Conservation (phyloP, 2,329 filamentous ascomycete species). For the Neophaeococcomyces mojaviensis region DNA sequence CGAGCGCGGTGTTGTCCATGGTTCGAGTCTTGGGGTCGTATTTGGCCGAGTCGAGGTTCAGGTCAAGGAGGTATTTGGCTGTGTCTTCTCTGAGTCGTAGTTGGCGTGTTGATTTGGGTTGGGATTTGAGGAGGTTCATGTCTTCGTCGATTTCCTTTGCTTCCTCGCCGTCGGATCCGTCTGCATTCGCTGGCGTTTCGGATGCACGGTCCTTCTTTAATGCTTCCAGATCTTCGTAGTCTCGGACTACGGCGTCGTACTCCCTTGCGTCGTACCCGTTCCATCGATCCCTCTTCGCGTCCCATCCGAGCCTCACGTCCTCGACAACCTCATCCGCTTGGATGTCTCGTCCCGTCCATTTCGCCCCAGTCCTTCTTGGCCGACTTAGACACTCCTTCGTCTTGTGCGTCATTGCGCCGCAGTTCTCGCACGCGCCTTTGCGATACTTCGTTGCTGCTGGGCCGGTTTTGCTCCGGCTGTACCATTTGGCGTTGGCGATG, state of each 20-base stretch:
- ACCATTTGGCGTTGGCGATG: slow-evolving; percentile 70
- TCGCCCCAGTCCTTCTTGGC: slow-evolving; percentile 80
- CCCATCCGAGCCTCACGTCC: slow-evolving; percentile 83
- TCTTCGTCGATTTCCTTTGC: slow-evolving; percentile 68
- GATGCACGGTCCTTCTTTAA: too few species aligned
- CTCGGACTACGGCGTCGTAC: slow-evolving; percentile 78
- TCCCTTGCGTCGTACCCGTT: slow-evolving; percentile 92
- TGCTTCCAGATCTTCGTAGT: slow-evolving; percentile 82
- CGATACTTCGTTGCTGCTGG: slow-evolving; percentile 93
- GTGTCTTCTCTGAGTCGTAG: slow-evolving; percentile 91
- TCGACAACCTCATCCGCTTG: slow-evolving; percentile 84
- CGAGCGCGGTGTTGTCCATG: slow-evolving; percentile 73
- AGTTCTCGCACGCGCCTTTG: slow-evolving; percentile 98
- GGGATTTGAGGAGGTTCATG: slow-evolving; percentile 81
- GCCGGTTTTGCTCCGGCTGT: slow-evolving; percentile 75
- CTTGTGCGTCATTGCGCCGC: slow-evolving; percentile 93
- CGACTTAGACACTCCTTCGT: slow-evolving; percentile 86
- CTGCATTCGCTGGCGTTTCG: slow-evolving; percentile 12
- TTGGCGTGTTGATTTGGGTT: slow-evolving; percentile 83
- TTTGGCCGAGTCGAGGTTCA: slow-evolving; percentile 92
- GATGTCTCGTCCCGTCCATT: slow-evolving; percentile 87
- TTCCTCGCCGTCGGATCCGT: slow-evolving; percentile 12
- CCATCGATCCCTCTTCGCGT: slow-evolving; percentile 95
- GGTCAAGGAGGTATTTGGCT: slow-evolving; percentile 88
- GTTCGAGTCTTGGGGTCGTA: slow-evolving; percentile 95